Base-by-base conservation (phyloP, 2,329 filamentous ascomycete genomes). In the Cladorrhinum sp. region DNA sequence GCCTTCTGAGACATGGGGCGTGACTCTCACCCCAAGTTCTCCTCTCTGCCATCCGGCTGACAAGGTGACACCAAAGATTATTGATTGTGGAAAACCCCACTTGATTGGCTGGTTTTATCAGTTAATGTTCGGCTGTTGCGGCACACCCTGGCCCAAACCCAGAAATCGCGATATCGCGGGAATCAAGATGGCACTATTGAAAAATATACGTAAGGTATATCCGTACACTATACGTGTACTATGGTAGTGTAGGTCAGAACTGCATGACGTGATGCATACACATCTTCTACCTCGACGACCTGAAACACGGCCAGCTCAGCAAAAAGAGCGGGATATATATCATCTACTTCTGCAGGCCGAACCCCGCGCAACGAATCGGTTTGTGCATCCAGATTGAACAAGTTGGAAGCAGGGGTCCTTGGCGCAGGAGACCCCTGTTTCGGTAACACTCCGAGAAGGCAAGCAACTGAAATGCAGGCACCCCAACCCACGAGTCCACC, bases 341-440 rank as follows among this genome's bases (percentile, higher is more conserved):
- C 16, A 20, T 23, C 23, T 32, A 20, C 53, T 56, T 49, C 12
- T 25, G 13, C 23, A 13, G 24, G 6, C 13, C 25, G 38, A 50
- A 23, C n/a, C n/a, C n/a, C n/a, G n/a, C n/a, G n/a, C n/a, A n/a
- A n/a, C 23, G 53, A 56, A 29, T 49, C 53, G 36, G 53, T 49
- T 56, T 49, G 32, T 56, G 53, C 38, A 45, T 48, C 18, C 22
- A 48, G 29, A n/a, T 12, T 10, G 27, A 36, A 38, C 20, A n/a
- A 32, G 36, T 41, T 41, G 36, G 16, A 41, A 41, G 16, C 51
- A 55, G 20, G 52, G 52, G 22, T 55, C 38, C 20, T 27, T 48
- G 36, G 22, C 23, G 52, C 32, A 38, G n/a, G 32, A 55, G 53
- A 56, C 53, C 53, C 53, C 53, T 56, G 53, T 56, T 56, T 49